Evolutionary conservation across 208 protist species (phyloP).

Genomic region (Blechomonas ayalai): DNA sequence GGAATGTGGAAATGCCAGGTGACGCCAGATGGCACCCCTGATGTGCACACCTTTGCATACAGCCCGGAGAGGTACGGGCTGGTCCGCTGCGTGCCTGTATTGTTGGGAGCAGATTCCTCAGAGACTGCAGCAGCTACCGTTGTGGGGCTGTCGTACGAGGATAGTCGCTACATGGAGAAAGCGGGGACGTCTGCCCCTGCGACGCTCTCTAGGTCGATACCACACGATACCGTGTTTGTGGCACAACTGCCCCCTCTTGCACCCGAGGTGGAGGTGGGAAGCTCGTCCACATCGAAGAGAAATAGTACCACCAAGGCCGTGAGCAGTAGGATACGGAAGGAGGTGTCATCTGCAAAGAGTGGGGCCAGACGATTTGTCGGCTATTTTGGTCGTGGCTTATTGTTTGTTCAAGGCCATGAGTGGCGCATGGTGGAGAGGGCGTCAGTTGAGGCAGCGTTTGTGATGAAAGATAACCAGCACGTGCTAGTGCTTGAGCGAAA

Average conservation of each 20-base stretch:
- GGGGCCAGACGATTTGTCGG: constrained; percentile 42
- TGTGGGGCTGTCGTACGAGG: constrained; percentile 1
- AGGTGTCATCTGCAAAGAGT: too few relatives aligned
- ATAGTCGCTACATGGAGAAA: constrained; percentile 17
- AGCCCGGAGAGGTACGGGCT: too few relatives aligned
- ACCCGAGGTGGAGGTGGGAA: too few relatives aligned
- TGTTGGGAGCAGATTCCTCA: not conserved
- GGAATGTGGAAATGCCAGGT: constrained; percentile 31
- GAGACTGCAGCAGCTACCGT: not conserved
- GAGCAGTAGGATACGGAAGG: too few relatives aligned
- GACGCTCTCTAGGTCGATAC: constrained; percentile 2
- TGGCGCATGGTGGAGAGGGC: constrained; percentile 72
- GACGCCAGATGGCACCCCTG: constrained; percentile 46
- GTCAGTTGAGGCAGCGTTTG: constrained; percentile 61
- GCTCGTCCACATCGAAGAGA: too few relatives aligned
- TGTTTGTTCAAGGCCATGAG: constrained; percentile 27
- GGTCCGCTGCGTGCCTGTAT: not conserved
- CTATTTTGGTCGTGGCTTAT: constrained; percentile 64
- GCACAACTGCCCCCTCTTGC: not conserved
- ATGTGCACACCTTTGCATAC: constrained; percentile 31
- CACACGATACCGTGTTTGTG: constrained; percentile 7
- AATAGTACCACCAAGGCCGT: too few relatives aligned
- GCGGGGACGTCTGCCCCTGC: not conserved
- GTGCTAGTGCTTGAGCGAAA: constrained; percentile 77
- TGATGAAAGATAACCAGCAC: constrained; percentile 30